Percentiles rank a stretch among this genome's conserved stretches.
These are phyloP conservation scores for Elsinoe australis DNA, from an alignment of 2,329 filamentous ascomycete genomes.

Conservation along the genomic window DNA sequence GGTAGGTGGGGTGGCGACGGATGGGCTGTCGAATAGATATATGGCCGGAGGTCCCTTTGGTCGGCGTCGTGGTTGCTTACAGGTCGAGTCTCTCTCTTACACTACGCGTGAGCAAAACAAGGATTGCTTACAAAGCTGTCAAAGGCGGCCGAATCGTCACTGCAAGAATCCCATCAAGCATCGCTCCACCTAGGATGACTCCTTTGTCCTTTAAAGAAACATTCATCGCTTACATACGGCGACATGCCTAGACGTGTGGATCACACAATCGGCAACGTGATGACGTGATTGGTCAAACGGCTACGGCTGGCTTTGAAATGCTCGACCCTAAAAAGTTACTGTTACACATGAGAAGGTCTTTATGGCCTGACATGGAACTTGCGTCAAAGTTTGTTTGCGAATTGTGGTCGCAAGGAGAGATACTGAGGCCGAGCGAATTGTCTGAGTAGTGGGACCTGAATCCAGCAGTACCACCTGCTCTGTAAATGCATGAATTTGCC, in stretches of 20 bases:
- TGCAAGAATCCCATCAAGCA: too few relatives aligned
- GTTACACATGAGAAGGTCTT: constrained; percentile 7
- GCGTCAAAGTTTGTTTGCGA: constrained; percentile 1
- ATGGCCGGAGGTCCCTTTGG: background rate
- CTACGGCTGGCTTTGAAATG: constrained; percentile 12
- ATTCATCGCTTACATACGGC: constrained; percentile 8
- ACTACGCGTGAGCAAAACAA: too few relatives aligned
- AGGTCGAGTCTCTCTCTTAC: too few relatives aligned
- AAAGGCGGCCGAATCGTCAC: background rate
- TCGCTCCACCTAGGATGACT: background rate
- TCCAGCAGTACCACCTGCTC: too few relatives aligned
- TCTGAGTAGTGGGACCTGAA: too few relatives aligned
- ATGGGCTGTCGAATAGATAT: too few relatives aligned
- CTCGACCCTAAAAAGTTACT: background rate
- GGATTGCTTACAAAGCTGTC: constrained; percentile 11
- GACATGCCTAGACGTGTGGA: background rate
- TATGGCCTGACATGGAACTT: background rate
- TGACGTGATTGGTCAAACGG: constrained; percentile 9
- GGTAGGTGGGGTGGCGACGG: too few relatives aligned
- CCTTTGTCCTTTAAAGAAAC: background rate
- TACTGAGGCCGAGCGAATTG: too few relatives aligned
- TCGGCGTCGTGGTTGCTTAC: background rate
- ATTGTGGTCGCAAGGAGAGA: too few relatives aligned
- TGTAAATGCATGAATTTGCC: background rate
- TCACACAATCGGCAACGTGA: constrained; percentile 7